Evolutionary conservation across 2,329 filamentous ascomycete species (phyloP), one percentile per base, ranked within the genome.

Genomic region (Cladosporium sp.): DNA sequence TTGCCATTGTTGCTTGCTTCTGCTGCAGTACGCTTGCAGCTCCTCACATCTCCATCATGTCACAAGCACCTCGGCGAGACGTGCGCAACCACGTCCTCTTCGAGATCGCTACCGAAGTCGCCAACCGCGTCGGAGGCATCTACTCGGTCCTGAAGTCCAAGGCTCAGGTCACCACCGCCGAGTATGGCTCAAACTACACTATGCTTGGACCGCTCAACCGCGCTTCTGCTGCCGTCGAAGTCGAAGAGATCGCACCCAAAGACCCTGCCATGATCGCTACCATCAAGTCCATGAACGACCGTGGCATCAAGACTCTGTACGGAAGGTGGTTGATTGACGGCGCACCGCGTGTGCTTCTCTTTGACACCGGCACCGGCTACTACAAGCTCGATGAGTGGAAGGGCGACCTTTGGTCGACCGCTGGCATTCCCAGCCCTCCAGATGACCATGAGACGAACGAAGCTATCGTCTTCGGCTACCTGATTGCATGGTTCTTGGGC

Each of bases 111-210:
- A 97, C 94, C 20, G 94, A 99, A 75, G 94, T 97, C 68, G 94
- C 94, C 63, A 96, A 97, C 82, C 86, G 94, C 83, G 94, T 99
- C 62, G 94, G 94, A 72, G 94, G 94, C 69, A 99, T 99, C 78
- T 99, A 99, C 82, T 97, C 93, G 15, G 94, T 99, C 65, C 87
- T 99, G 77, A 99, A 99, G 78, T 99, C 94, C 62, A 99, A 99
- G 77, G 93, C 94, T 38, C 93, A 94, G 52, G 94, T 97, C 62
- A 97, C 94, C 43, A 97, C 93, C 0, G 92, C 92, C 62, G 94
- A 99, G 76, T 99, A 97, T 94, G 94, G 94, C 76, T 92, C 96
- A 61, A 86, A 91, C 66, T 99, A 99, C 77, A 96, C 91, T 28
- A 84, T 97, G 65, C 92, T 99, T 73, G 94, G 94, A 1, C 94